Evolutionary conservation across 163 green algal genomes (phyloP).

Genomic region (Chloromonas sp.): DNA sequence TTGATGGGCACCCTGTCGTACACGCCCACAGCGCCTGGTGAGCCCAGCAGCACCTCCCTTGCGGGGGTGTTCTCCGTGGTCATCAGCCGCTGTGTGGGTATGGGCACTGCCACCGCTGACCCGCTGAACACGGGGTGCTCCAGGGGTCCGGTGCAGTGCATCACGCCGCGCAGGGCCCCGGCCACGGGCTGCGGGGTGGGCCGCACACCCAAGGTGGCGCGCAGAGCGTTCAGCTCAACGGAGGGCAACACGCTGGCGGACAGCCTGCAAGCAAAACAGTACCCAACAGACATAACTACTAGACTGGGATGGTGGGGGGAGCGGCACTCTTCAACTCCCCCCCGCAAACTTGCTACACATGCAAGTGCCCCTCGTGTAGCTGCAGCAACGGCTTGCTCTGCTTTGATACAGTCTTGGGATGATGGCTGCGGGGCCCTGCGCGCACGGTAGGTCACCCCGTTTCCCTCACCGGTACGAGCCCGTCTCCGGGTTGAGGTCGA

Average conservation of each 20-base stretch:
- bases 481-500: constrained; percentile 79
- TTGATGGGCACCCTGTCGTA: constrained; percentile 70
- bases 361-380: no score
- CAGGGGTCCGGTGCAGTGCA: constrained; percentile 85
- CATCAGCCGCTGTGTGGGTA: constrained; percentile 30
- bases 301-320: no score
- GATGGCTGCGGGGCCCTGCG: no score
- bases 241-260: constrained; percentile 42
- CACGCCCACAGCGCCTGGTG: constrained; percentile 42
- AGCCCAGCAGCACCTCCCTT: not conserved
- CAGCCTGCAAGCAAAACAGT: constrained; percentile 29
- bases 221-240: constrained; percentile 86
- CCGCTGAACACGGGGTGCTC: constrained; percentile 88
- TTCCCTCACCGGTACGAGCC: constrained; percentile 73
- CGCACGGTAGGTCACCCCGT: not conserved
- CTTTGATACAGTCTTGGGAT: no score
- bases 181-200: constrained; percentile 76
- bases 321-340: no score
- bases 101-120: constrained; percentile 22
- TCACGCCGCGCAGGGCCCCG: constrained; percentile 69
- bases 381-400: no score
- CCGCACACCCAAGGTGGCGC: constrained; percentile 77
- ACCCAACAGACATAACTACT: not conserved
- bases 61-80: constrained; percentile 44
- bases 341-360: no score